A percentile compares a stretch with the other conserved stretches of the same genome.
phyloP scores from a whole-genome alignment of 805 yeast genomes.

The Candida gorgasii region DNA sequence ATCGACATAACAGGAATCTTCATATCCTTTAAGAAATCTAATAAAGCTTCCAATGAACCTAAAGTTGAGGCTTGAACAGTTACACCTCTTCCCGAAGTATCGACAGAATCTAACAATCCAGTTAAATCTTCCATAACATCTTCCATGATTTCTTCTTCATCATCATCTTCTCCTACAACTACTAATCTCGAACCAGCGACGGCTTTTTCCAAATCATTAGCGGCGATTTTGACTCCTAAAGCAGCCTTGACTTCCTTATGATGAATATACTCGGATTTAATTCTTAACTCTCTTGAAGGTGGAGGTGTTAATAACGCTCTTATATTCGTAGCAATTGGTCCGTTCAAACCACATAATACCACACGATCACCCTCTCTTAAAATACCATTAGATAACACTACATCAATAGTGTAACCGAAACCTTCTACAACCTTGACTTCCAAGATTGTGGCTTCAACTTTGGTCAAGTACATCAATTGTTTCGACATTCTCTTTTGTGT shows the following conservation, averaged over 20 bases:
- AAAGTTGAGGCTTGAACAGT: constrained; percentile 97
- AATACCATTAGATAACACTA: constrained; percentile 94
- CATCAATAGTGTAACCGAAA: constrained; percentile 98
- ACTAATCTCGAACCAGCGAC: constrained; percentile 97
- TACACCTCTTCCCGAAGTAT: constrained; percentile 94
- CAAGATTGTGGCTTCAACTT: constrained; percentile 92
- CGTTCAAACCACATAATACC: constrained; percentile 96
- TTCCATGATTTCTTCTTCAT: constrained; percentile 95
- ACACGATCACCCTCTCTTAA: constrained; percentile 93
- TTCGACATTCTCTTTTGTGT: constrained; percentile 99
- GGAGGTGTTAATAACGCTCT: constrained; percentile 97
- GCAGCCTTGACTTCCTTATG: constrained; percentile 99
- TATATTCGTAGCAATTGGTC: constrained; percentile 95
- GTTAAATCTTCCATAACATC: constrained; percentile 98
- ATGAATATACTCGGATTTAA: constrained; percentile 95
- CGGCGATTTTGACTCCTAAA: constrained; percentile 97
- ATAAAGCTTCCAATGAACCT: constrained; percentile 95
- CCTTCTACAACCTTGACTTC: constrained; percentile 99
- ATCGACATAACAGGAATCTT: constrained; percentile 99
- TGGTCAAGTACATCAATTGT: constrained; percentile 92
- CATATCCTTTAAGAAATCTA: constrained; percentile 97
- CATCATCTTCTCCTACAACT: constrained; percentile 95
- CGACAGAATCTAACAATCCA: constrained; percentile 91
- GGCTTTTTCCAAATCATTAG: constrained; percentile 96
- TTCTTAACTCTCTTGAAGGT: constrained; percentile 92